phyloP scores from a whole-genome alignment of 768 basidiomycete species.

The Chlorophyllum brunneum region DNA sequence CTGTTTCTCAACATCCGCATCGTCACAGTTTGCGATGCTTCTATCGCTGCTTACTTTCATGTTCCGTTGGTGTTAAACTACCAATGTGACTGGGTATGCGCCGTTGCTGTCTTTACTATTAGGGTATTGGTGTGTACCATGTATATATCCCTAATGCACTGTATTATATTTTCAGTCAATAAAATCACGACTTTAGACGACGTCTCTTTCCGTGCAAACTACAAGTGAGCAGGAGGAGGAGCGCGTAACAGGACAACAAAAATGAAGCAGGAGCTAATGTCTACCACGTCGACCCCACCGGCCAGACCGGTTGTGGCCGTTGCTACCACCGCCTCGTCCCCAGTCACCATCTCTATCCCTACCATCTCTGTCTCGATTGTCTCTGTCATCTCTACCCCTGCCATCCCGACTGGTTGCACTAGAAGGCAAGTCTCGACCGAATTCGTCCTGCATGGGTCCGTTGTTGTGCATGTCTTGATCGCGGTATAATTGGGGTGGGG shows the following conservation, averaged over 20 bases:
- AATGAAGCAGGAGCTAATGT: neutral
- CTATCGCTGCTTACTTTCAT: neutral
- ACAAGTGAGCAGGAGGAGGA: too few species aligned
- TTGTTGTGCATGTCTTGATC: constrained; percentile 6
- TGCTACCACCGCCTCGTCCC: constrained; percentile 11
- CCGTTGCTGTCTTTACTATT: neutral
- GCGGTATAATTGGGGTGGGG: constrained; percentile 2
- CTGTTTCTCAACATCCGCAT: neutral
- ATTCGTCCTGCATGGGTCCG: constrained; percentile 2
- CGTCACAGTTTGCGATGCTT: constrained; percentile 10
- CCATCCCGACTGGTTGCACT: constrained; percentile 11
- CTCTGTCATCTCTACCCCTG: constrained; percentile 6
- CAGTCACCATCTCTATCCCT: constrained; percentile 15
- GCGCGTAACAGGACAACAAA: too few species aligned
- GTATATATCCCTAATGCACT: too few species aligned
- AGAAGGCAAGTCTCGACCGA: constrained; percentile 7
- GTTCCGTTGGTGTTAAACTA: too few species aligned
- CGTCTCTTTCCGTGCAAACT: neutral
- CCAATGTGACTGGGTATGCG: too few species aligned
- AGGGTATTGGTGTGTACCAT: neutral
- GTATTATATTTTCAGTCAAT: neutral
- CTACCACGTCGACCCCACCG: constrained; percentile 13
- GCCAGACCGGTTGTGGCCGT: constrained; percentile 7
- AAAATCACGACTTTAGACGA: neutral
- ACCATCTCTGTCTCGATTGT: too few species aligned